Percentiles rank a stretch among this genome's conserved stretches.
Evolutionary conservation across 495 filamentous ascomycete species (phyloP).

Genomic region (Daldinia bambusicola): DNA sequence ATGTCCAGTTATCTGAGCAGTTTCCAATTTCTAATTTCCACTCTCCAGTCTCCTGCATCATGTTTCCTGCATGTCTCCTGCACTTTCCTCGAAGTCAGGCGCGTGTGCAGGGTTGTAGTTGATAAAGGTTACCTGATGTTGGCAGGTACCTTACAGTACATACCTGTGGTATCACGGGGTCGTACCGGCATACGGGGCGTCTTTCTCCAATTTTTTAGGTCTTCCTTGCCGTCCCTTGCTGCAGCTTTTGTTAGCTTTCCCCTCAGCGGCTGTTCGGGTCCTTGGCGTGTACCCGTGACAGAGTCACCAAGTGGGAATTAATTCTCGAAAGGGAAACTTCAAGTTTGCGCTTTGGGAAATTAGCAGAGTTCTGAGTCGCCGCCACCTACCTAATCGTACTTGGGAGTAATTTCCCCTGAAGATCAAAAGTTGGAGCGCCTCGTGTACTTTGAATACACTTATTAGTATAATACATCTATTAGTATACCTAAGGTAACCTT

Average conservation of each 20-base stretch:
- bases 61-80: slow-evolving; percentile 2
- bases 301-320: slow-evolving; percentile 26
- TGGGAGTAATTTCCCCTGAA: slow-evolving; percentile 21
- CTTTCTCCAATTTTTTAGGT: slow-evolving; percentile 20
- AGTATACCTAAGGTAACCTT: not conserved
- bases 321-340: slow-evolving; percentile 19
- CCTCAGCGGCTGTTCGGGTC: slow-evolving; percentile 31
- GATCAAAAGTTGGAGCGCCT: slow-evolving; percentile 17
- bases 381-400: not conserved
- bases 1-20: no score
- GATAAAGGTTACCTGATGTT: slow-evolving; percentile 19
- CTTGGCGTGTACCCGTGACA: slow-evolving; percentile 40
- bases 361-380: not conserved
- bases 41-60: not conserved
- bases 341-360: slow-evolving; percentile 20
- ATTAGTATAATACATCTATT: not conserved
- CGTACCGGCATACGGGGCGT: slow-evolving; percentile 10
- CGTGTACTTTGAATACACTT: not conserved
- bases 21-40: no score
- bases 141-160: not conserved
- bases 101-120: slow-evolving; percentile 11
- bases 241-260: slow-evolving; percentile 22
- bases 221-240: not conserved
- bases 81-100: slow-evolving; percentile 21
- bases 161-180: slow-evolving; percentile 28